Conservation (phyloP, 768 basidiomycete genomes). For the Naganishia friedmannii region DNA sequence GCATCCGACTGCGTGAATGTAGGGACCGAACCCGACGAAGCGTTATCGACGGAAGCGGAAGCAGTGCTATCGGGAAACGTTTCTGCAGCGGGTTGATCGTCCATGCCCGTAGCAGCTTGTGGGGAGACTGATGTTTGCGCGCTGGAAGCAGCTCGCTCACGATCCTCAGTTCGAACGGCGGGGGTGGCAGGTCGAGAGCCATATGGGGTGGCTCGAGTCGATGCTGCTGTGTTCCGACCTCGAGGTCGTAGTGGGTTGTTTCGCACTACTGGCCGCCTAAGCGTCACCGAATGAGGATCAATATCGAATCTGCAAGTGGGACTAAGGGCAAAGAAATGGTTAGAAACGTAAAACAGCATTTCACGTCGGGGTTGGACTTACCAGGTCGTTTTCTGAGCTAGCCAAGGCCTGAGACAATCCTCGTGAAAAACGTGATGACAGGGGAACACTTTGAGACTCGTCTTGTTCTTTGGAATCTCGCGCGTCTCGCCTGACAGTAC, state of each 20-base stretch:
- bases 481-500: constrained; percentile 10
- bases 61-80: not conserved
- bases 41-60: not conserved
- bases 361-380: not conserved
- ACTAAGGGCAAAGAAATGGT: not conserved
- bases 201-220: constrained; percentile 8
- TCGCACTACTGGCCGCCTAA: constrained; percentile 23
- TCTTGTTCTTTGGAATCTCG: constrained; percentile 20
- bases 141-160: not conserved
- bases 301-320: constrained; percentile 33
- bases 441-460: constrained; percentile 29
- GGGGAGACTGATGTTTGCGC: not conserved
- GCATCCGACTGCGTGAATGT: constrained; percentile 9
- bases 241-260: constrained; percentile 26
- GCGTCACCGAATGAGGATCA: constrained; percentile 32
- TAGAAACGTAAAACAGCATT: not conserved
- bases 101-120: not conserved
- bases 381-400: constrained; percentile 29
- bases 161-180: not conserved
- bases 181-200: constrained; percentile 3
- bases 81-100: not conserved
- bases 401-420: constrained; percentile 32
- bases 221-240: constrained; percentile 5
- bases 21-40: not conserved
- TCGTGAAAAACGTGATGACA: constrained; percentile 31